phyloP scores from a whole-genome alignment of 805 yeast species.

The Vanderwaltozyma yarrowii region DNA sequence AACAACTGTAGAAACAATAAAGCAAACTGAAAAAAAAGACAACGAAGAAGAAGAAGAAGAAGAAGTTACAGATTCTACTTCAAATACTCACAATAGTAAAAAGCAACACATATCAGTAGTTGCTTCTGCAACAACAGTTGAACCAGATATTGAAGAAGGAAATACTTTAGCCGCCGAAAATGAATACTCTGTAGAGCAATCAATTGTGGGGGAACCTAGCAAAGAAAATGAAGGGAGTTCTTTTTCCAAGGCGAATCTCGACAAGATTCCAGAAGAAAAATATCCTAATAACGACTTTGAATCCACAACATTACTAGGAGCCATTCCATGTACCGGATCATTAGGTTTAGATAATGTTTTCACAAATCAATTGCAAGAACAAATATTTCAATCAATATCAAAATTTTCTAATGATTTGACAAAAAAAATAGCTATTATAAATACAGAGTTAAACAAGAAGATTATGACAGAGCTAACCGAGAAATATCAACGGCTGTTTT shows the following conservation, averaged over 20 bases:
- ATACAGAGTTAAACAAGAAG: conserved; percentile 29
- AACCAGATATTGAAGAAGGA: background rate
- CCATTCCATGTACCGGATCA: background rate
- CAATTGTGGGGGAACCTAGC: background rate
- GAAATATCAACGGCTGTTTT: conserved; percentile 28
- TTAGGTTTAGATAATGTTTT: conserved; percentile 12
- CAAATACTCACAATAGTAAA: no score
- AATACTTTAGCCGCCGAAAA: background rate
- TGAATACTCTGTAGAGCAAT: background rate
- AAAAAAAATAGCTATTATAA: conserved; percentile 29
- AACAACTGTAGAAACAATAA: no score
- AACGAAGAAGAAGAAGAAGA: no score
- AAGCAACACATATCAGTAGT: no score
- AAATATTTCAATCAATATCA: conserved; percentile 28
- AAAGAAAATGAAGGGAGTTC: no score
- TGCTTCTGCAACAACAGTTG: no score
- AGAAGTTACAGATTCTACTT: no score
- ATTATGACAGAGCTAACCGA: conserved; percentile 27
- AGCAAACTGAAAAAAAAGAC: no score
- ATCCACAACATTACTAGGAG: conserved; percentile 6
- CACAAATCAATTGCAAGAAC: conserved; percentile 30
- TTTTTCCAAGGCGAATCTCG: no score
- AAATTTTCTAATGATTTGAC: conserved; percentile 29
- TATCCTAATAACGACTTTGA: conserved; percentile 2
- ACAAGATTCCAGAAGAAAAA: background rate